Percentiles rank a stretch among this genome's conserved stretches.
Conservation (phyloP, 345 rosid species). For the Syzygium aqueum region DNA sequence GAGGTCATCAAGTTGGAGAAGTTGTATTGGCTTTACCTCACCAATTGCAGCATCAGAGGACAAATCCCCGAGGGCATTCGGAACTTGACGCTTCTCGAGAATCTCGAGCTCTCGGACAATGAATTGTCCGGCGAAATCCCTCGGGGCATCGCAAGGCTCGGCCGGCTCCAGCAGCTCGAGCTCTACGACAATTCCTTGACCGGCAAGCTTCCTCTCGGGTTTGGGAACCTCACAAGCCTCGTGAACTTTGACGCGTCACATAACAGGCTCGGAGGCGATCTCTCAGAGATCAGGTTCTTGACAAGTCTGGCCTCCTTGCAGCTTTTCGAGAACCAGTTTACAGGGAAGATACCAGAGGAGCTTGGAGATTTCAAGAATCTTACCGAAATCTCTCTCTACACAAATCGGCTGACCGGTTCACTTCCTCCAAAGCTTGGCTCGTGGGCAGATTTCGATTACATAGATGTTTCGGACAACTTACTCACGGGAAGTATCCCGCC, state of each 20-base stretch:
- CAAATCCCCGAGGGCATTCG: constrained; percentile 57
- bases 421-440: constrained; percentile 69
- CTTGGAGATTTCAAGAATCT: constrained; percentile 60
- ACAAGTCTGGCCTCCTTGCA: constrained; percentile 41
- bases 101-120: constrained; percentile 68
- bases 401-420: constrained; percentile 56
- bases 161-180: constrained; percentile 56
- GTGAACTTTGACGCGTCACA: constrained; percentile 50
- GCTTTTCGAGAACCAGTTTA: constrained; percentile 46
- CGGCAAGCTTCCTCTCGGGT: constrained; percentile 54
- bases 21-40: constrained; percentile 57
- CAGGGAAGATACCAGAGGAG: constrained; percentile 63
- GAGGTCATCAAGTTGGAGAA: constrained; percentile 44
- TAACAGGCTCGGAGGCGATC: constrained; percentile 55
- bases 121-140: constrained; percentile 53
- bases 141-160: constrained; percentile 32
- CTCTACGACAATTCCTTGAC: constrained; percentile 55
- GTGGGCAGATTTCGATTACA: constrained; percentile 25
- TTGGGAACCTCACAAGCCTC: constrained; percentile 46
- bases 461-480: constrained; percentile 74
- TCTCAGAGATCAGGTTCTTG: constrained; percentile 42
- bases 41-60: constrained; percentile 66
- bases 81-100: constrained; percentile 39
- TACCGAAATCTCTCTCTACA: constrained; percentile 41
- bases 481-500: constrained; percentile 73